These are phyloP conservation scores for Ambrosia hybrid DNA, from an alignment of 140 eudicot species.

Conservation along the genomic window DNA sequence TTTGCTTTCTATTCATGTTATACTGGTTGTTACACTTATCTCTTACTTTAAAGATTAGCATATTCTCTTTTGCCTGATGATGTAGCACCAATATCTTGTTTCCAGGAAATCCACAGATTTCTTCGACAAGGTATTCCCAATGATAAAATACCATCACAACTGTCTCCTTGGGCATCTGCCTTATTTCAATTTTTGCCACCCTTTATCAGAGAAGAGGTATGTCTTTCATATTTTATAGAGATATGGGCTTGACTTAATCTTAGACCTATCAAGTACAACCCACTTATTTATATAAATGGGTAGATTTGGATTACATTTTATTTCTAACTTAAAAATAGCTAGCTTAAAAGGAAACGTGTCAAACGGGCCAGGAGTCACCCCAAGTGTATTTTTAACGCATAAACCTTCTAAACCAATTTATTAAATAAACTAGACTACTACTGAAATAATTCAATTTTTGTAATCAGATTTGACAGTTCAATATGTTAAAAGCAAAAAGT, in stretches of 20 bases:
- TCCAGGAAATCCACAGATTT: constrained; percentile 85
- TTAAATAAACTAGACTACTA: background rate
- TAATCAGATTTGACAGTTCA: background rate
- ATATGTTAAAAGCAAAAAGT: background rate
- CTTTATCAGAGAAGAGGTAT: constrained; percentile 82
- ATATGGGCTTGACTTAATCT: background rate
- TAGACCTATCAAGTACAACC: no score
- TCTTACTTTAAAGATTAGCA: background rate
- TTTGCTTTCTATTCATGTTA: background rate
- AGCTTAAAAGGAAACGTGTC: no score
- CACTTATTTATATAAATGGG: no score
- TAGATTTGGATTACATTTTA: background rate
- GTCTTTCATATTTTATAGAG: background rate
- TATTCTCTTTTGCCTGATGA: constrained; percentile 1
- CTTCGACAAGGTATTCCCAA: constrained; percentile 70
- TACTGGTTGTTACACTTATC: background rate
- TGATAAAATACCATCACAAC: constrained; percentile 78
- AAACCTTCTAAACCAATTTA: background rate
- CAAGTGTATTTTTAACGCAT: background rate
- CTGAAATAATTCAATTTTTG: background rate
- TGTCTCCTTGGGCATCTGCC: constrained; percentile 99
- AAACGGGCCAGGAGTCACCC: no score
- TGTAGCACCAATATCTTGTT: constrained; percentile 15
- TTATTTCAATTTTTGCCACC: constrained; percentile 86
- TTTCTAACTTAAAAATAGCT: no score